Conservation (phyloP, 2,329 filamentous ascomycete genomes). For the Trichoderma atrobrunneum region DNA sequence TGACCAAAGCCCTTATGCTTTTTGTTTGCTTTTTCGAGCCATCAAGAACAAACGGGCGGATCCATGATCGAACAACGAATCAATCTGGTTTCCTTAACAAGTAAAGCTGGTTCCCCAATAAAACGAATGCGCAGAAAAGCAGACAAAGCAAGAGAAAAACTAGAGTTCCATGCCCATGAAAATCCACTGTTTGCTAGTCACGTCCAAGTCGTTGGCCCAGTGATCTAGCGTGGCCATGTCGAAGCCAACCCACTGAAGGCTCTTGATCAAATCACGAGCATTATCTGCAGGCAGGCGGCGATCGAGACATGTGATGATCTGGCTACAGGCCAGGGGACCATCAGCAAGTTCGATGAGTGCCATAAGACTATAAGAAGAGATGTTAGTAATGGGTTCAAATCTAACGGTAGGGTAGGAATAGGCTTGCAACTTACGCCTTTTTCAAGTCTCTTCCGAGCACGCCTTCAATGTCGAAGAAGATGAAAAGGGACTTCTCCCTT, state of each 20-base stretch:
- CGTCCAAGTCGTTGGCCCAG: conserved; percentile 64
- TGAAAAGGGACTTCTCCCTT: conserved; percentile 73
- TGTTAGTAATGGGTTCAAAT: neutral
- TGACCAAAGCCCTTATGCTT: neutral
- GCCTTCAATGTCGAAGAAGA: conserved; percentile 74
- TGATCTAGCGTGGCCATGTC: conserved; percentile 75
- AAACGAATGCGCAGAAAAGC: conserved; percentile 18
- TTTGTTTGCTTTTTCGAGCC: neutral
- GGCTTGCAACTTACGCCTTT: conserved; percentile 82
- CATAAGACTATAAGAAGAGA: conserved; percentile 61
- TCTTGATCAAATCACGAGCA: conserved; percentile 68
- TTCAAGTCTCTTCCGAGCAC: conserved; percentile 76
- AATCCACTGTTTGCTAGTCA: conserved; percentile 76
- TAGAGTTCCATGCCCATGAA: conserved; percentile 87
- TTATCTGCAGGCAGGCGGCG: conserved; percentile 62
- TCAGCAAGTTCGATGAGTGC: conserved; percentile 86
- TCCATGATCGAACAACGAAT: neutral
- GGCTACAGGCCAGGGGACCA: conserved; percentile 69
- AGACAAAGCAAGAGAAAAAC: conserved; percentile 35
- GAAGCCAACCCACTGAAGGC: conserved; percentile 91
- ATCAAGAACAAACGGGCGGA: neutral
- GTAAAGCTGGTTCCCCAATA: neutral
- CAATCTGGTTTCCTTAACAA: neutral
- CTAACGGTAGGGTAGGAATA: too few species aligned
- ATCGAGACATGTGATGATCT: conserved; percentile 79